These are phyloP conservation scores for Apiospora hydei DNA, from an alignment of 2,329 filamentous ascomycete genomes.

Conservation along the genomic window DNA sequence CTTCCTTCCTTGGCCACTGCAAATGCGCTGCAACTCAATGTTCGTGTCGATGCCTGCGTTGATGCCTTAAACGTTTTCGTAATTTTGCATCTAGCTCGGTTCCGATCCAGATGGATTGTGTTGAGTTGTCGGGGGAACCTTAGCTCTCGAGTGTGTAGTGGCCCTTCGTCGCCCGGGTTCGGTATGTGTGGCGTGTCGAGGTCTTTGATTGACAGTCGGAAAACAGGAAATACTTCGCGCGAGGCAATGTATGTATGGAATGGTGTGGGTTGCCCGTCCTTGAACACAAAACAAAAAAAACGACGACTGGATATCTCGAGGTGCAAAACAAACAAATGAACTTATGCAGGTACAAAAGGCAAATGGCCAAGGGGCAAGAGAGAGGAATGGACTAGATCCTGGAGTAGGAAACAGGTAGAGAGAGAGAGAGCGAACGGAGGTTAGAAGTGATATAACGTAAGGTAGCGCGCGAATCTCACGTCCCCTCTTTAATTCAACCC, in stretches of 20 bases:
- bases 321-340: constrained; percentile 17
- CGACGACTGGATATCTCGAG: constrained; percentile 11
- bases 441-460: constrained; percentile 17
- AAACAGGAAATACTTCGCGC: constrained; percentile 8
- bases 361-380: constrained; percentile 6
- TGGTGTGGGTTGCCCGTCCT: background rate
- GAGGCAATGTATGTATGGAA: background rate
- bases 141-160: background rate
- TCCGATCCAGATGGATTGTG: background rate
- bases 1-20: background rate
- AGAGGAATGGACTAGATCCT: constrained; percentile 12
- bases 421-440: constrained; percentile 11
- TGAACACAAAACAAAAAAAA: background rate
- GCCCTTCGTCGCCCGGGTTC: constrained; percentile 7
- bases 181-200: constrained; percentile 1
- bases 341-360: constrained; percentile 13
- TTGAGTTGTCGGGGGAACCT: background rate
- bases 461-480: background rate
- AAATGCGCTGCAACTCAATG: constrained; percentile 19
- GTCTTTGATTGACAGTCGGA: background rate
- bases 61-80: constrained; percentile 13
- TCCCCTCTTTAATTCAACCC: constrained; percentile 8
- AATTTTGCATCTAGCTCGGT: background rate
- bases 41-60: constrained; percentile 16
- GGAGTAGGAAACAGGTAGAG: constrained; percentile 16